Evolutionary conservation across 208 protist genomes (phyloP), one percentile per base, ranked within the genome.

Genomic region (Acanthamoeba healyi): DNA sequence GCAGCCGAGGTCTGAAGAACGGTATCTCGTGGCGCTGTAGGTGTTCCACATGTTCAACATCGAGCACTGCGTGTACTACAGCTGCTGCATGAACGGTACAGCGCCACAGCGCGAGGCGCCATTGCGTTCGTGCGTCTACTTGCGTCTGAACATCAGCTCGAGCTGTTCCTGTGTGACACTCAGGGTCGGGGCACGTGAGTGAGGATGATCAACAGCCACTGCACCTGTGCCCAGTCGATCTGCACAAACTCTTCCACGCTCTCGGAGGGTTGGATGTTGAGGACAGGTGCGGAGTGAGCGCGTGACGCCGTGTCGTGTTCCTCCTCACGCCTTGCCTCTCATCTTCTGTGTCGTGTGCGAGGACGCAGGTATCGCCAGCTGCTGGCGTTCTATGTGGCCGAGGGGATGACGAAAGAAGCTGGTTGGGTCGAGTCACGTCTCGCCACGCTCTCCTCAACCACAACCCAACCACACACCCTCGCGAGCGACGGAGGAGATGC

Each of bases 11-110:
- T n/a, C n/a, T n/a, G n/a, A n/a, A n/a, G n/a, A n/a, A n/a, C n/a
- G n/a, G n/a, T n/a, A n/a, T n/a, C n/a, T n/a, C n/a, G n/a, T n/a
- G n/a, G n/a, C n/a, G 49, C 17, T 72, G 29, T 24, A 77, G 67
- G 79, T 87, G 9, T 87, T 87, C 49, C 79, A 87, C 79, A 87
- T 87, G 79, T 87, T 87, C 34, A 87, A 87, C 79, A 17, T 87
- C 17, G 79, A 61, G 6, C 79, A 87, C 79, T 87, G 79, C 34
- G 79, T 87, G 26, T 87, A 87, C 79, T 87, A 87, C 42, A 34
- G 49, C 49, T 87, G 79, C 40, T 87, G 79, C 5, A 87, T 87
- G 79, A 87, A 87, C 49, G 79, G 79, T 81, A 19, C 29, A 14
- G 49, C 49, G 15, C 49, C 17, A 5, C 17, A 6, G 49, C 49